These are phyloP conservation scores for Saccharomyces pastorianus DNA, from an alignment of 1,139 yeast genomes.

Conservation along the genomic window DNA sequence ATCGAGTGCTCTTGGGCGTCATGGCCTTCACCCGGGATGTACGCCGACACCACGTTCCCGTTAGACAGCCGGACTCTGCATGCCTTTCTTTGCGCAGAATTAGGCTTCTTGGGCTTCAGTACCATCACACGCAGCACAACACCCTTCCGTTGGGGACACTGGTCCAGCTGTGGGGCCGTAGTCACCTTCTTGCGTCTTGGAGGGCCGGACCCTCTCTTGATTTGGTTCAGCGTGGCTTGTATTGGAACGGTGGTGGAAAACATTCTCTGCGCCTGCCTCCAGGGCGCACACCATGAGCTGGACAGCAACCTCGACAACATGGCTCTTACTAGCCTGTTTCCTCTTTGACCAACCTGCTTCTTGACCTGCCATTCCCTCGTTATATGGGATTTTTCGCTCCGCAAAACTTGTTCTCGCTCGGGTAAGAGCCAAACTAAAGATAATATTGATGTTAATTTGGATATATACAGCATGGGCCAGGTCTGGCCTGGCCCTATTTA, in stretches of 20 bases:
- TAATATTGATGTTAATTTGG: neutral
- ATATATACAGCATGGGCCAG: neutral
- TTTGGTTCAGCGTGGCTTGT: slow-evolving; percentile 65
- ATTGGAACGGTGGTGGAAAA: slow-evolving; percentile 10
- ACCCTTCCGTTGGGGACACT: slow-evolving; percentile 79
- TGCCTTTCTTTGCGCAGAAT: slow-evolving; percentile 95
- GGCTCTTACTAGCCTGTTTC: neutral
- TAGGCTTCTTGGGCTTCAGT: slow-evolving; percentile 94
- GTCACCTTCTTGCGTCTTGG: slow-evolving; percentile 45
- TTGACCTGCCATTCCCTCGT: neutral
- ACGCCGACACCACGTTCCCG: slow-evolving; percentile 83
- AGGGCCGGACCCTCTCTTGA: slow-evolving; percentile 56
- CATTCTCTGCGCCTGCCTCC: neutral
- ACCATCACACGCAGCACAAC: slow-evolving; percentile 94
- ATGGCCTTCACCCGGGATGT: slow-evolving; percentile 98
- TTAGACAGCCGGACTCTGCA: slow-evolving; percentile 89
- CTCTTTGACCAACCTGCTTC: neutral
- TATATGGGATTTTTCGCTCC: neutral
- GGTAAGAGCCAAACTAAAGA: neutral
- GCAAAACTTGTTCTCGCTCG: neutral
- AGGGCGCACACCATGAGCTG: neutral
- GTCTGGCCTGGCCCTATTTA: neutral
- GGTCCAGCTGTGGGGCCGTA: slow-evolving; percentile 75
- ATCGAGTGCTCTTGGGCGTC: slow-evolving; percentile 97
- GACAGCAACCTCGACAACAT: slow-evolving; percentile 1